Base-by-base conservation (phyloP, 2,329 filamentous ascomycete genomes). In the Fusarium sp. region DNA sequence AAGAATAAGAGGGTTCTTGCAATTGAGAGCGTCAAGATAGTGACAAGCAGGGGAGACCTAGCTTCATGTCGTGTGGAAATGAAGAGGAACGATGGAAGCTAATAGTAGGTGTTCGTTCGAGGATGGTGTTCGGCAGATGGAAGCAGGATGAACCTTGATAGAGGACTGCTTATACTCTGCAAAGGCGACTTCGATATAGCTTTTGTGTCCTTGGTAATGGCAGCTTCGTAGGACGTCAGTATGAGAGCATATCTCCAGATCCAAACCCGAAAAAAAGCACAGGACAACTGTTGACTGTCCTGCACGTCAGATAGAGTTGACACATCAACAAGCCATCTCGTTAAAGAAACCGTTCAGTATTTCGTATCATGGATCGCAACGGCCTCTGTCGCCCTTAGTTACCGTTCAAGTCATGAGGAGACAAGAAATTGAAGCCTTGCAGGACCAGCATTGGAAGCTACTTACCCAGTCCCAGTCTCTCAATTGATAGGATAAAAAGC, bases 41-140 rank as follows among this genome's bases (percentile, higher is more conserved):
- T 65, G 63, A 73, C 68, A 75, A 49, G 65, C 73, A 74, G 73
- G 73, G 73, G 66, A 74, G 48, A 62, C 73, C 73, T 41, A 68
- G 71, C 51, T 61, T 68, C 55, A 49, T 48, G 58, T 32, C 53
- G 37, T 45, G 25, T 58, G 34, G 57, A 62, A 55, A 49, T 34
- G 51, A 63, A 37, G 7, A 42, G 34, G n/a, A 59, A 37, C 27
- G 27, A 29, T 29, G 10, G 27, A 29, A 29, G 27, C 34, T 32
- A 16, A 32, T 9, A 16, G 30, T 16, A 32, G 18, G 6, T n/a
- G 34, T 37, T 37, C 34, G 6, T n/a, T 37, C 34, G 10, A 37
- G 18, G 13, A 53, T 37, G 14, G 22, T 37, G 20, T 25, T 53
- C 34, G 24, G 49, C 49, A 53, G 24, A 41, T 42, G 13, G 16